Base-by-base conservation (phyloP, 2,329 filamentous ascomycete genomes). In the Penicillium polonicum region DNA sequence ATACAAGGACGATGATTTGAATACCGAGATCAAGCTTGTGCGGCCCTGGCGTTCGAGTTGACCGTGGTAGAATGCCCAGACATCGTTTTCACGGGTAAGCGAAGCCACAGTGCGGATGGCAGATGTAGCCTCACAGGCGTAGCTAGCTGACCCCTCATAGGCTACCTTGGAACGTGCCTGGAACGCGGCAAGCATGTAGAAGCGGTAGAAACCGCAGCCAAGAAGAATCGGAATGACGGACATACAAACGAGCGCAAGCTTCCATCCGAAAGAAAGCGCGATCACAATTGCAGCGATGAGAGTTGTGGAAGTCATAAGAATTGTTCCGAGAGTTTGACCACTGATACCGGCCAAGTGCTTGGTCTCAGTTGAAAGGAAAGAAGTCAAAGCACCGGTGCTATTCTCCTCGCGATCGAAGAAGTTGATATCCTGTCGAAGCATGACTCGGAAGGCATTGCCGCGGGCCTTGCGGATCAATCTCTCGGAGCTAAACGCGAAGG, bases 401-500 rank as follows among this genome's bases (percentile, higher is more conserved):
- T 97, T 96, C 73, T 94, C 89, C 62, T 95, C 90, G 44, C 82
- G 83, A 73, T 97, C 94, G 67, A 97, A 99, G 74, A 92, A 97
- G 29, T 86, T 80, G 58, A 97, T 92, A 62, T 97, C 94, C 75
- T 97, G 93, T 63, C 92, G 89, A 51, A 97, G 85, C 79, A 97
- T 91, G 25, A 88, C 83, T 33, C 92, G 84, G 80, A 99, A 97
- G 7, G 92, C 89, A 57, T 81, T 82, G 73, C 94, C 87, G 66
- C 94, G 86, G 1, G 93, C 91, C 21, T 91, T 87, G 71, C 91
- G 90, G 54, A 97, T 84, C 25, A 97, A 83, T 41, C 86, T 83
- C 77, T 96, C 91, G n/a, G 91, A 94, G 77, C 90, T 92, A 68
- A 86, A 87, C 19, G 91, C 92, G 66, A 97, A 92, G 2, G 87